Evolutionary conservation across 441 rosid species (phyloP), one percentile per base, ranked within the genome.

Genomic region (Isatis lusitanica): DNA sequence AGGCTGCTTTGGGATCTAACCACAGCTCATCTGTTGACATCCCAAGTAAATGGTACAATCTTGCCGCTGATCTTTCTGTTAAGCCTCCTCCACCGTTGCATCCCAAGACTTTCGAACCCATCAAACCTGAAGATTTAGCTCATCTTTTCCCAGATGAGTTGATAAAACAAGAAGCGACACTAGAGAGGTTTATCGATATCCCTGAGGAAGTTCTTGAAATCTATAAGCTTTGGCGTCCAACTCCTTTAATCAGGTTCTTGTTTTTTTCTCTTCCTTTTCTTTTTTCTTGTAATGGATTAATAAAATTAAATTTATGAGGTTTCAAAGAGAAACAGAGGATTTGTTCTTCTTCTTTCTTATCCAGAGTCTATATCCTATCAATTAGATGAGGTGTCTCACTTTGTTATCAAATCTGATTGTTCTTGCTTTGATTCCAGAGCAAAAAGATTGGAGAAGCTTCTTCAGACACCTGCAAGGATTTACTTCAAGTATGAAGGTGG

Each of bases 401-500:
- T 26, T 26, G 28, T 26, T 26, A 26, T 26, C 4, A 26, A 26
- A 26, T 26, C 28, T 26, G 28, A 26, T 26, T 26, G 28, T 26
- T 26, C 28, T 17, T 18, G 10, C 38, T 78, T 74, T 57, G 66
- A 40, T 9, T 80, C 21, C 60, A 92, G 98, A 83, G 98, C 97
- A 46, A 94, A 85, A 87, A 90, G 98, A 78, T 82, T 94, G 84
- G 97, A 90, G 85, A 92, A 92, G 84, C 88, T 89, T 69, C 89
- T 94, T 6, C 77, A 82, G 7, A 94, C 98, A 48, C 97, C 97
- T 16, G 97, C 98, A 21, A 87, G 85, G 84, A 92, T 94, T 69
- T 94, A 92, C 84, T 94, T 86, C 78, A 92, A 94, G 80, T 92
- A 94, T 43, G 97, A 94, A 81, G 98, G 97, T 56, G 91, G 66